Conservation (phyloP, 164 flowering plant genomes). For the Aristolochia contorta region DNA sequence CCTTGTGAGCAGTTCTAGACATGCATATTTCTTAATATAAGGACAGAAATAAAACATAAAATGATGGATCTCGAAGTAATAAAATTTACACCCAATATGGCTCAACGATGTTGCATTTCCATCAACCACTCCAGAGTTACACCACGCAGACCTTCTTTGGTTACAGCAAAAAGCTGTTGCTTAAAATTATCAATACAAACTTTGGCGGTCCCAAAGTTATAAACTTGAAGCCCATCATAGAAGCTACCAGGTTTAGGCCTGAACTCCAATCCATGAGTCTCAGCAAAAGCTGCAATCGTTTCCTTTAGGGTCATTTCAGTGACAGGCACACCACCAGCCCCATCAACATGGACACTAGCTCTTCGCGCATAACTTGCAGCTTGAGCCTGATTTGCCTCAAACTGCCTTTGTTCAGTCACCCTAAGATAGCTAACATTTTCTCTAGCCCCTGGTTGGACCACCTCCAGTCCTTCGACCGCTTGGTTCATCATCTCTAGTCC, state of each 20-base stretch:
- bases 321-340: slow-evolving; percentile 16
- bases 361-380: slow-evolving; percentile 41
- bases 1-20: too few relatives aligned
- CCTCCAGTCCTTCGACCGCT: slow-evolving; percentile 64
- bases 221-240: slow-evolving; percentile 76
- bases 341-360: slow-evolving; percentile 20
- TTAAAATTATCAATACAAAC: slow-evolving; percentile 58
- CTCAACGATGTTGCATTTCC: slow-evolving; percentile 45
- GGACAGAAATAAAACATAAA: too few relatives aligned
- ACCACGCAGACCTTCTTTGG: slow-evolving; percentile 52
- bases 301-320: slow-evolving; percentile 73
- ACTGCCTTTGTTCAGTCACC: slow-evolving; percentile 73
- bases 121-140: slow-evolving; percentile 61
- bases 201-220: slow-evolving; percentile 80
- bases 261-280: slow-evolving; percentile 57
- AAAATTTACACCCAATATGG: not conserved
- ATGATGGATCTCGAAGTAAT: too few relatives aligned
- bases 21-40: too few relatives aligned
- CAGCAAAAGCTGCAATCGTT: slow-evolving; percentile 59
- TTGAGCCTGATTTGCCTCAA: slow-evolving; percentile 68
- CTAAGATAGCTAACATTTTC: slow-evolving; percentile 71
- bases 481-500: slow-evolving; percentile 85
- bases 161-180: slow-evolving; percentile 63
- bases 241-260: slow-evolving; percentile 74
- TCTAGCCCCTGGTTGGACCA: slow-evolving; percentile 69